Percentiles rank a stretch among this genome's conserved stretches.
Conservation (phyloP, 2,329 filamentous ascomycete species). For the Microsporum audouinii region DNA sequence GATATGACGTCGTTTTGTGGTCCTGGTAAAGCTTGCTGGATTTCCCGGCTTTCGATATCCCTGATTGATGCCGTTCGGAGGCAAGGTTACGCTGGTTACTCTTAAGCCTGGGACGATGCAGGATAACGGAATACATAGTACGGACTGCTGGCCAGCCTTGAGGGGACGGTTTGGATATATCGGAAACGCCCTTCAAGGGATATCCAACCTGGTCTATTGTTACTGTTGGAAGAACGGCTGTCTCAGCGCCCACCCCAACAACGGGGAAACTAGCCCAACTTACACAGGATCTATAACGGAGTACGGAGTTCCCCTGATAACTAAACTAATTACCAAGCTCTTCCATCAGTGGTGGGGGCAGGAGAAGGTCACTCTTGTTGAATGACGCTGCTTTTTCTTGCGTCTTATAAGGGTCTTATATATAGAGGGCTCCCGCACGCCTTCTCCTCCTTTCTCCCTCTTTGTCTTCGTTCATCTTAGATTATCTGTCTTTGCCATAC, state of each 20-base stretch:
- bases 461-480: background rate
- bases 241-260: too few species aligned
- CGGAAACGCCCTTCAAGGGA: too few species aligned
- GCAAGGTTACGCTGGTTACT: background rate
- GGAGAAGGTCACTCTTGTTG: background rate
- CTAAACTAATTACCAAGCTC: background rate
- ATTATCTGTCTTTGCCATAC: background rate
- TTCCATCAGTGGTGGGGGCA: background rate
- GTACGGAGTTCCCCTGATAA: too few species aligned
- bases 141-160: too few species aligned
- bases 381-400: background rate
- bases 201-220: too few species aligned
- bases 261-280: too few species aligned
- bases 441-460: background rate
- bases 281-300: too few species aligned
- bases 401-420: background rate
- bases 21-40: background rate
- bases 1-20: background rate
- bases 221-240: too few species aligned
- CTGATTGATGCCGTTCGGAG: background rate
- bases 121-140: too few species aligned
- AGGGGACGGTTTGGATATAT: too few species aligned
- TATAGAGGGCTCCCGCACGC: background rate
- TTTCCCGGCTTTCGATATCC: background rate
- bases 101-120: background rate